phyloP scores from a whole-genome alignment of 352 stramenopile genomes.

The Thalassiosira hispida region DNA sequence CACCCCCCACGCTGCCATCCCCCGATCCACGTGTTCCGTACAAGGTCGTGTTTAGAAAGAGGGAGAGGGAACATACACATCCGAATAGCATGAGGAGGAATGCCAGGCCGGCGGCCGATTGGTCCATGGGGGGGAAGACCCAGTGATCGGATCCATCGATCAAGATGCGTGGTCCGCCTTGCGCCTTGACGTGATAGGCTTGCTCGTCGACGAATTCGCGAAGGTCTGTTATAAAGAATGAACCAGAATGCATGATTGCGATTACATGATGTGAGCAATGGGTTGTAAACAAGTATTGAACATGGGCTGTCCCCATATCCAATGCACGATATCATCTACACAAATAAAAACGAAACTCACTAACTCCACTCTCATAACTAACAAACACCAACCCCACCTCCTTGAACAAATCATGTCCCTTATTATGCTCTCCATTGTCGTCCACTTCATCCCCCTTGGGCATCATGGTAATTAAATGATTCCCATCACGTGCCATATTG shows the following conservation, averaged over 20 bases:
- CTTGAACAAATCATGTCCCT: slow-evolving; percentile 27
- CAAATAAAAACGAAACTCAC: slow-evolving; percentile 30
- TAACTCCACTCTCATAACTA: slow-evolving; percentile 45
- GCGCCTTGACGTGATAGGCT: not conserved
- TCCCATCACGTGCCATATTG: slow-evolving; percentile 34
- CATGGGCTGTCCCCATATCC: no score
- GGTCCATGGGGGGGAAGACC: slow-evolving; percentile 24
- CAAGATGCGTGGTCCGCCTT: slow-evolving; percentile 42
- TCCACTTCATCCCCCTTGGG: slow-evolving; percentile 14
- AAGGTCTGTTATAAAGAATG: slow-evolving; percentile 15
- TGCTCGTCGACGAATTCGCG: slow-evolving; percentile 29
- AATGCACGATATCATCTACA: no score
- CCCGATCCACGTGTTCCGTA: not conserved
- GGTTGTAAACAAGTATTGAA: no score
- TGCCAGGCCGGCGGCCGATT: slow-evolving; percentile 31
- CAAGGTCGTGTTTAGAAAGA: slow-evolving; percentile 34
- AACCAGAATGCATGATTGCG: not conserved
- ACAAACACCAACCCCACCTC: slow-evolving; percentile 56
- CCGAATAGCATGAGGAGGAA: slow-evolving; percentile 50
- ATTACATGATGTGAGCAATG: not conserved
- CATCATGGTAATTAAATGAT: slow-evolving; percentile 53
- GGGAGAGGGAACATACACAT: slow-evolving; percentile 45
- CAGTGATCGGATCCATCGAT: slow-evolving; percentile 43
- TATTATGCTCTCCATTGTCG: not conserved
- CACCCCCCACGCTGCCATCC: slow-evolving; percentile 1